Evolutionary conservation across 331 rosid genomes (phyloP), one percentile per base, ranked within the genome.

Genomic region (Malus hybrid): DNA sequence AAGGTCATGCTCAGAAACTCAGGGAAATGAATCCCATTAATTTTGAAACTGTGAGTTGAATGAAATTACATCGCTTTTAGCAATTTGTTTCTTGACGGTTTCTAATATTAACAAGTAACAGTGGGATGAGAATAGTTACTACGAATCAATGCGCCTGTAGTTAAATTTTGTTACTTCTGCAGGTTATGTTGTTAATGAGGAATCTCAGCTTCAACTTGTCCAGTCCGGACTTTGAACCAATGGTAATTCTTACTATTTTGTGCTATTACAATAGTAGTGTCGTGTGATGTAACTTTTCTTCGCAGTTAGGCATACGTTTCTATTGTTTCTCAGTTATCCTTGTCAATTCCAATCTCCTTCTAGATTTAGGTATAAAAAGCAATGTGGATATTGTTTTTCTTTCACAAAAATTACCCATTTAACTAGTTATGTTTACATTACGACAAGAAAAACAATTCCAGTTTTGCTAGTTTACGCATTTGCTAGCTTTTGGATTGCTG

Each of bases 11-110:
- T 70, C 88, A 88, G 79, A 93, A 88, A 88, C 90, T 93, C 77
- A 91, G 92, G 84, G 98, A 91, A 88, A 93, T 93, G 98, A 93
- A 91, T 83, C 98, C 98, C 72, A 90, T 93, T 70, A 93, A 90
- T 87, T 93, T 91, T 34, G 97, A 93, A 88, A 93, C 97, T 57
- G 98, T 93, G 76, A 90, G 94, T 90, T 85, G 61, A 46, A 60
- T 72, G 77, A 70, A 80, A 66, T 64, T 86, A 71, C 66, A 42
- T 73, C 66, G 55, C 60, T 72, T 77, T 31, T 73, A 62, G 34
- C 39, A 44, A 39, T 52, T 77, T 36, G 22, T 22, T 44, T 69
- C 29, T 60, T 6, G 24, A 50, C 9, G 15, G 66, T 66, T 72
- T 18, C 24, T 0, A 6, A 8, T 8, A 54, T 54, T 16, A 5